A percentile compares a stretch with the other conserved stretches of the same genome.
These are phyloP conservation scores for Flaveria linearis DNA, from an alignment of 129 eudicot genomes.

Conservation along the genomic window DNA sequence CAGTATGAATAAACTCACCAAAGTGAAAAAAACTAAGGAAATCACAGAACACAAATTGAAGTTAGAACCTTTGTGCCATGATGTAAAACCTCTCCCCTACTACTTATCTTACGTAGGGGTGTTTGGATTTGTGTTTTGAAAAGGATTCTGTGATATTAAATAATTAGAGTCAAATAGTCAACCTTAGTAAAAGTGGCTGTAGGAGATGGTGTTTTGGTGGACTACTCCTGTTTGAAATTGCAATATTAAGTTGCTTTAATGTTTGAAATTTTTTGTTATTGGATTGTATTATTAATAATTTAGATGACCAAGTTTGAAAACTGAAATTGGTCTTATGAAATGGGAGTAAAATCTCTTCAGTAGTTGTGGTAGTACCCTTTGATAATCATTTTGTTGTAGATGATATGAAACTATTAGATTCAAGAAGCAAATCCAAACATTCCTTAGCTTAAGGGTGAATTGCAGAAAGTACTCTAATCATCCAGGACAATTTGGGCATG, in stretches of 20 bases:
- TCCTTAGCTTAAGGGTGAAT: conserved; percentile 8
- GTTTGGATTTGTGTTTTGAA: conserved; percentile 14
- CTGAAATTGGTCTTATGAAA: background rate
- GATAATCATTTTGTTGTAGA: background rate
- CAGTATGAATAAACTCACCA: conserved; percentile 36
- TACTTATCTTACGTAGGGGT: conserved; percentile 7
- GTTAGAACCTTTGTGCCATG: conserved; percentile 57
- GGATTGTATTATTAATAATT: background rate
- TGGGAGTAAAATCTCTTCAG: background rate
- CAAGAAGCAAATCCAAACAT: background rate
- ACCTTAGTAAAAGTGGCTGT: background rate
- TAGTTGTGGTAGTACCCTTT: background rate
- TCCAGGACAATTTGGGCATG: too few relatives aligned
- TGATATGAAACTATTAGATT: background rate
- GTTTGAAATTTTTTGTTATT: background rate
- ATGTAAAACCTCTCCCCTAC: conserved; percentile 21
- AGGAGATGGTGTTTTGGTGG: background rate
- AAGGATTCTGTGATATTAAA: background rate
- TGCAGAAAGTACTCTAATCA: background rate
- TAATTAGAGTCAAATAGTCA: background rate
- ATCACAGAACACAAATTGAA: conserved; percentile 46
- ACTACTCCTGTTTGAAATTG: background rate
- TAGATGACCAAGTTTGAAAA: background rate
- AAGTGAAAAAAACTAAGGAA: conserved; percentile 37
- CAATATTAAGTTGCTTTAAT: background rate